A percentile compares a stretch with the other conserved stretches of the same genome.
Evolutionary conservation across 805 yeast species (phyloP).

Genomic region (Teunomyces atbi): DNA sequence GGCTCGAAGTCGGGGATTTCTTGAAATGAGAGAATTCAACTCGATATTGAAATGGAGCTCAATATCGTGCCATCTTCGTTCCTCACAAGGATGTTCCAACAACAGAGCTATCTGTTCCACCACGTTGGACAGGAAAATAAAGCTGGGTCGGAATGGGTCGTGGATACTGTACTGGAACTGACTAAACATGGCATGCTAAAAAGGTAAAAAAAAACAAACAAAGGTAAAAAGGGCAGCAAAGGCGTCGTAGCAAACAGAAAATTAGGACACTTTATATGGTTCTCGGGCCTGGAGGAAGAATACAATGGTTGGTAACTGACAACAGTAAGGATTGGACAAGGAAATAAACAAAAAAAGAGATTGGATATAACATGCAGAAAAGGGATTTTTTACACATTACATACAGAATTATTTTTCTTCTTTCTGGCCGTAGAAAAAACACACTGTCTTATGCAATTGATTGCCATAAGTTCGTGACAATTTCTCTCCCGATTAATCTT

Average conservation of each 20-base stretch:
- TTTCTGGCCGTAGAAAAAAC: too few relatives aligned
- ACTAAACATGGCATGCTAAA: slow-evolving; percentile 2
- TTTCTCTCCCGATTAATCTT: neutral
- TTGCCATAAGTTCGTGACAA: too few relatives aligned
- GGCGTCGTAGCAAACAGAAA: neutral
- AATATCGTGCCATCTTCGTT: slow-evolving; percentile 2
- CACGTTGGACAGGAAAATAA: slow-evolving; percentile 38
- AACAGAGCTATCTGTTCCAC: slow-evolving; percentile 18
- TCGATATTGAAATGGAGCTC: slow-evolving; percentile 26
- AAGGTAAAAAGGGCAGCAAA: neutral
- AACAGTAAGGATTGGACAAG: too few relatives aligned
- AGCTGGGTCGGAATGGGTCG: slow-evolving; percentile 38
- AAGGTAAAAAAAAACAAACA: neutral
- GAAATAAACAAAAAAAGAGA: too few relatives aligned
- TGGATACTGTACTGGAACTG: slow-evolving; percentile 5
- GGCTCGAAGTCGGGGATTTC: slow-evolving; percentile 29
- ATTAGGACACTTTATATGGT: neutral
- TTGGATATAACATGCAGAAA: too few relatives aligned
- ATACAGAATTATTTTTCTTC: too few relatives aligned
- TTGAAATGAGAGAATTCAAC: slow-evolving; percentile 31
- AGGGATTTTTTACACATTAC: too few relatives aligned
- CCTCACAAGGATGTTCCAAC: neutral
- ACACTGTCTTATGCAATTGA: too few relatives aligned
- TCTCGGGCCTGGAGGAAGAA: too few relatives aligned
- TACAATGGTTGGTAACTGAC: too few relatives aligned